Conservation (phyloP, 208 protist species). For the Blastocrithidia nonstop region DNA sequence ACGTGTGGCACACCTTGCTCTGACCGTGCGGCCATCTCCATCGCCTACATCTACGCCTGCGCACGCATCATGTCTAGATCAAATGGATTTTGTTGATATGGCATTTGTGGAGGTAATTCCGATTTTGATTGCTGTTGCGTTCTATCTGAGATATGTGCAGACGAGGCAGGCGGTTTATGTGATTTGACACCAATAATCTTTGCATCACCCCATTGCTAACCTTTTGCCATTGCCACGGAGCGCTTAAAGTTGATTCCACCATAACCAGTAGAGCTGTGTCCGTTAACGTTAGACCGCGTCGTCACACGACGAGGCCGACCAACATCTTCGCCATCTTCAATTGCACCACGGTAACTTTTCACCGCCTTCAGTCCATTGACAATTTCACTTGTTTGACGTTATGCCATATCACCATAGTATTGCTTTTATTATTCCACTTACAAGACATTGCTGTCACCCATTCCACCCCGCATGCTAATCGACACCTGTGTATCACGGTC, state of each 20-base stretch:
- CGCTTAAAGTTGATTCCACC: conserved; percentile 54
- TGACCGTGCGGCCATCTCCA: too few relatives aligned
- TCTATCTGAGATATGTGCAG: too few relatives aligned
- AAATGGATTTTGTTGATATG: conserved; percentile 2
- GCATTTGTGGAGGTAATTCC: conserved; percentile 3
- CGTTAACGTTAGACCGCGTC: conserved; percentile 16
- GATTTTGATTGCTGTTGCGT: conserved; percentile 2
- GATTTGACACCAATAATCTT: too few relatives aligned
- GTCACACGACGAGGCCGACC: conserved; percentile 40
- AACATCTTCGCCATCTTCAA: conserved; percentile 34
- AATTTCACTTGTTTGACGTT: conserved; percentile 13
- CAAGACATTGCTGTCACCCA: conserved; percentile 8
- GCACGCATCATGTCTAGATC: conserved; percentile 4
- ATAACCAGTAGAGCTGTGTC: conserved; percentile 28
- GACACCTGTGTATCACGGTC: conserved; percentile 28
- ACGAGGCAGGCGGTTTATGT: too few relatives aligned
- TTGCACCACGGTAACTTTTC: conserved; percentile 26
- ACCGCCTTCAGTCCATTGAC: conserved; percentile 29
- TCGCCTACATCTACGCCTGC: too few relatives aligned
- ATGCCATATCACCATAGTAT: conserved; percentile 61
- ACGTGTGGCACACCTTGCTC: conserved; percentile 17
- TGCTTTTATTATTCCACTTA: conserved; percentile 23
- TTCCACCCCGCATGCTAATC: conserved; percentile 24
- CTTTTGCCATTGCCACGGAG: conserved; percentile 29
- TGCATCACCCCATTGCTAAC: conserved; percentile 10